phyloP scores from a whole-genome alignment of 805 yeast species.

The Kregervanrija delftensis region DNA sequence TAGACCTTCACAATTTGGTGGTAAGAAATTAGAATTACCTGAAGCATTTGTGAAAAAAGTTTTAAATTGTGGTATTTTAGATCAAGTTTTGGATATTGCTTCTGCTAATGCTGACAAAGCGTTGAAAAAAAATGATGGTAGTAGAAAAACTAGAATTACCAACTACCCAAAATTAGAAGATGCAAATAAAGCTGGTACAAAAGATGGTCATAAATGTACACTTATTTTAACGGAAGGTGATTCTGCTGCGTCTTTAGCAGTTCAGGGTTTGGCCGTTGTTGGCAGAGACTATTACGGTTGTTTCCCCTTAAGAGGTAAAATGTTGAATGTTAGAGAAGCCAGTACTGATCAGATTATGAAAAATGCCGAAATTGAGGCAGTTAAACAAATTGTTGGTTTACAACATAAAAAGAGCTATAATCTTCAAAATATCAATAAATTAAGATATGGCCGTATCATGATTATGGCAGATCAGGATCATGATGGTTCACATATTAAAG shows the following conservation, averaged over 20 bases:
- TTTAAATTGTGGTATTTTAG: constrained; percentile 63
- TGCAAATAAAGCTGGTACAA: constrained; percentile 94
- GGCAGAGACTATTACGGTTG: constrained; percentile 95
- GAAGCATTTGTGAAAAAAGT: constrained; percentile 70
- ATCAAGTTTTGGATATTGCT: constrained; percentile 76
- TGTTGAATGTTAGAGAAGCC: constrained; percentile 94
- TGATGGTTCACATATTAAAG: constrained; percentile 97
- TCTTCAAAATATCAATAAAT: constrained; percentile 52
- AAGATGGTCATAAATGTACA: constrained; percentile 87
- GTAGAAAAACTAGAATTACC: constrained; percentile 75
- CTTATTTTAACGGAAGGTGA: constrained; percentile 94
- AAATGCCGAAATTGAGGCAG: constrained; percentile 90
- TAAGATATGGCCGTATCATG: constrained; percentile 95
- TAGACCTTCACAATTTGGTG: constrained; percentile 82
- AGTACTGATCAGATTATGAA: constrained; percentile 91
- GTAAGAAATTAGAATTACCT: constrained; percentile 64
- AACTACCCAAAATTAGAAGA: constrained; percentile 87
- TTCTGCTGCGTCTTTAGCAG: constrained; percentile 88
- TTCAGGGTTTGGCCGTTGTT: constrained; percentile 87
- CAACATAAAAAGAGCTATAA: constrained; percentile 83
- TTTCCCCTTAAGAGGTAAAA: constrained; percentile 91
- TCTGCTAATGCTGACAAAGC: constrained; percentile 84
- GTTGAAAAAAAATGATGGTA: constrained; percentile 82
- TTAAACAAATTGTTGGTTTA: constrained; percentile 90
- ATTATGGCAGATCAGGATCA: constrained; percentile 99